Evolutionary conservation across 2,329 filamentous ascomycete species (phyloP).

Genomic region (Neoascochyta sp.): DNA sequence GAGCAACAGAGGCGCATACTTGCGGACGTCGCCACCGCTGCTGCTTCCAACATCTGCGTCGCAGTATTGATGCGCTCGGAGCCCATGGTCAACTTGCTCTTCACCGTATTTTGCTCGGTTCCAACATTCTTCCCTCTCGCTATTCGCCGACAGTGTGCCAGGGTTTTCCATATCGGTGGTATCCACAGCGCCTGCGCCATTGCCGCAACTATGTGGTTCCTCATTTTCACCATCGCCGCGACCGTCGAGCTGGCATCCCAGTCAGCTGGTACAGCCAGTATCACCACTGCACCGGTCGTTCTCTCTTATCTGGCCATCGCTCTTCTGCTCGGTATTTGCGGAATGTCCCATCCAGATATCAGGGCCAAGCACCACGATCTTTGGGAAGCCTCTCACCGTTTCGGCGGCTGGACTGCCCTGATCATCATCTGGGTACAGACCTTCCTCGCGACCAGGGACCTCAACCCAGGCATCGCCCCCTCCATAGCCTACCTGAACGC

Average conservation of each 20-base stretch:
- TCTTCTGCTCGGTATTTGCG: conserved; percentile 29
- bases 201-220: conserved; percentile 42
- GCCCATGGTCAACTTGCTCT: conserved; percentile 37
- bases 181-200: conserved; percentile 38
- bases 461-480: conserved; percentile 12
- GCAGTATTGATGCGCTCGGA: conserved; percentile 37
- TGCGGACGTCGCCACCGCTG: conserved; percentile 33
- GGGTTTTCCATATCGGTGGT: conserved; percentile 38
- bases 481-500: conserved; percentile 24
- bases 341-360: conserved; percentile 29
- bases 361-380: conserved; percentile 32
- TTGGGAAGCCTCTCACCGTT: conserved; percentile 38
- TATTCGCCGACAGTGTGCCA: conserved; percentile 32
- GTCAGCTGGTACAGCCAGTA: conserved; percentile 10
- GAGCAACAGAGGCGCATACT: conserved; percentile 20
- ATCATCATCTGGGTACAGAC: conserved; percentile 36
- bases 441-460: conserved; percentile 24
- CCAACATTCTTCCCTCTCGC: conserved; percentile 29
- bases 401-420: conserved; percentile 37
- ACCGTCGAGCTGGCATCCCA: conserved; percentile 32
- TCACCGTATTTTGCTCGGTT: conserved; percentile 34
- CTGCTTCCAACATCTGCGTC: conserved; percentile 37
- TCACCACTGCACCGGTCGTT: conserved; percentile 19
- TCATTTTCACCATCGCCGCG: conserved; percentile 41
- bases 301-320: conserved; percentile 31